phyloP scores from a whole-genome alignment of 208 protist genomes.

The Crithidia sp. region DNA sequence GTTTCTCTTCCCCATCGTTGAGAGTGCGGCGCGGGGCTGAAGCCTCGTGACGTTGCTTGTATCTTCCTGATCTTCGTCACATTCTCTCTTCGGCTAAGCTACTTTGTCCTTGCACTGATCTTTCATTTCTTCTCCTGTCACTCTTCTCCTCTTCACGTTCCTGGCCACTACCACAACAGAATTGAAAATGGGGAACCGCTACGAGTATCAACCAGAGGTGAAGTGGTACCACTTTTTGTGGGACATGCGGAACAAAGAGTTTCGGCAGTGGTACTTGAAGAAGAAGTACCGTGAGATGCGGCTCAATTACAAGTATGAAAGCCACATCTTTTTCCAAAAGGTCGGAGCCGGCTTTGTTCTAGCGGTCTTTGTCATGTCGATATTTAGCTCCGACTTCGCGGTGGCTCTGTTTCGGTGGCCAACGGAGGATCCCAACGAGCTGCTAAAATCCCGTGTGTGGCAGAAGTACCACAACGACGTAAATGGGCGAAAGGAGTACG shows the following conservation, averaged over 20 bases:
- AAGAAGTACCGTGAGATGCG: conserved; percentile 50
- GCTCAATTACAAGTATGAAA: conserved; percentile 79
- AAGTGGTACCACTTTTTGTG: conserved; percentile 77
- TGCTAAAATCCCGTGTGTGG: conserved; percentile 76
- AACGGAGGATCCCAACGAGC: conserved; percentile 79
- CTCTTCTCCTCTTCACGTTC: no score
- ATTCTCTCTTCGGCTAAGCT: no score
- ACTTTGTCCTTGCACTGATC: no score
- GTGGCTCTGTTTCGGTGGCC: conserved; percentile 66
- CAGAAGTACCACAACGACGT: conserved; percentile 65
- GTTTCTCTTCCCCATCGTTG: no score
- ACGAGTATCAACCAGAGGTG: conserved; percentile 62
- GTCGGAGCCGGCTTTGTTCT: conserved; percentile 52
- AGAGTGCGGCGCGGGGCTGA: no score
- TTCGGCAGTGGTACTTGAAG: conserved; percentile 59
- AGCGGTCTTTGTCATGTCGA: conserved; percentile 43
- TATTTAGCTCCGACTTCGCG: conserved; percentile 57
- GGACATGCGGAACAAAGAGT: conserved; percentile 75
- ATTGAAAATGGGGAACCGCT: conserved; percentile 48
- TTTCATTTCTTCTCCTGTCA: no score
- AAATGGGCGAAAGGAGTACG: conserved; percentile 69
- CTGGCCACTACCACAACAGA: not conserved
- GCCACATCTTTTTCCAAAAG: conserved; percentile 55
- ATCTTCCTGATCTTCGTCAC: no score
- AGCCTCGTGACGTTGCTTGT: no score